Evolutionary conservation across 768 basidiomycete genomes (phyloP), one percentile per base, ranked within the genome.

Genomic region (Coprinopsis sp.): DNA sequence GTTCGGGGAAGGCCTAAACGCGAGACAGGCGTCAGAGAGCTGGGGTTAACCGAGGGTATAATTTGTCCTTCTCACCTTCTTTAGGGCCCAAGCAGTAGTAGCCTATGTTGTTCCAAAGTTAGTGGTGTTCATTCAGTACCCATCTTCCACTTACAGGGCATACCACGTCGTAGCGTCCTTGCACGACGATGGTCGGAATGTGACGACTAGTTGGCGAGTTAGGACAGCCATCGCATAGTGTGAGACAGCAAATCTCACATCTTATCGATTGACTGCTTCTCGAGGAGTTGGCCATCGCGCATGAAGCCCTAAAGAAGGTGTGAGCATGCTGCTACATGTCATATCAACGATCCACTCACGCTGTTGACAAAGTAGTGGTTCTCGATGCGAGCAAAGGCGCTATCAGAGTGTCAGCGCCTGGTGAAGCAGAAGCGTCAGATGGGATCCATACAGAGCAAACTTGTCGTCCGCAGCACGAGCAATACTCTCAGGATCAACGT

Each of bases 301-400:
- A 93, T 82, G 64, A 90, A 95, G 2, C 87, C 84, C 81, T 91
- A 37, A 27, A 33, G 14, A 19, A 19, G 27, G n/a, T 47, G 33
- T 24, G n/a, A 18, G 2, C n/a, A 14, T 6, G 28, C 36, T 39
- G 13, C 19, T 13, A n/a, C 7, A 25, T 16, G 39, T n/a, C n/a
- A 48, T 30, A 44, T 12, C 38, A 16, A 28, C 28, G 11, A 19
- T 41, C 50, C 31, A 62, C 71, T 51, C 44, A 87, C 87, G 44
- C 79, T 76, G 56, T 93, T 89, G 42, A 93, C 69, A 57, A 94
- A 94, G 63, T 87, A 95, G 57, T 94, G 91, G 57, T 91, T 91
- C 67, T 92, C 91, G 37, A 94, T 91, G 29, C 82, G 71, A 16
- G 91, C 87, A 62, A 92, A 93, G 0, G 91, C 84, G 46, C 89